Evolutionary conservation across 2,329 filamentous ascomycete genomes (phyloP).

Genomic region (Cyanodermella asteris): DNA sequence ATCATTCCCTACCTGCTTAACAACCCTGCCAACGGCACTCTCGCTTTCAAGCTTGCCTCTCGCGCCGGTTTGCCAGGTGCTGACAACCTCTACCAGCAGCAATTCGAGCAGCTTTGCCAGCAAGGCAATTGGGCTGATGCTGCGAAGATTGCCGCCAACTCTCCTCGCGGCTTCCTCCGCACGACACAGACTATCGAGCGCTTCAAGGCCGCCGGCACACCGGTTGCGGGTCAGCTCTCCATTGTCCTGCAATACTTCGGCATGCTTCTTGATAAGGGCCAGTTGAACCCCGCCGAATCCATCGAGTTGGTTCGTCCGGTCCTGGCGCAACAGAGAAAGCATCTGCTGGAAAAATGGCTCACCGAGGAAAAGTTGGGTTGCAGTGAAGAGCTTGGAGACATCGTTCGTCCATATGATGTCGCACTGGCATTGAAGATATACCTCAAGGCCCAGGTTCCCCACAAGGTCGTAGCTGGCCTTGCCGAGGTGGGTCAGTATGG

Average conservation of each 20-base stretch:
- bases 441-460: conserved; percentile 66
- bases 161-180: conserved; percentile 81
- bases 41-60: conserved; percentile 91
- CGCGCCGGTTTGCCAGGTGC: conserved; percentile 84
- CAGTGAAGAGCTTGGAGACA: conserved; percentile 89
- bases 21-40: conserved; percentile 79
- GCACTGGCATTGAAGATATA: conserved; percentile 77
- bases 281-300: conserved; percentile 79
- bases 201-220: conserved; percentile 73
- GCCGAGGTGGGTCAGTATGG: conserved; percentile 94
- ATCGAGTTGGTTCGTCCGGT: conserved; percentile 85
- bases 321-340: conserved; percentile 79
- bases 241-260: conserved; percentile 95
- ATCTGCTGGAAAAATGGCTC: conserved; percentile 94
- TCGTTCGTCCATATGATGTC: conserved; percentile 75
- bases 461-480: conserved; percentile 88
- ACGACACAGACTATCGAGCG: conserved; percentile 89
- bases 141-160: conserved; percentile 91
- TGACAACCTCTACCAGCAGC: conserved; percentile 76
- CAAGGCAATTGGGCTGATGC: conserved; percentile 67
- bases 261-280: conserved; percentile 86
- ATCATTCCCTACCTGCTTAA: conserved; percentile 89
- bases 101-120: conserved; percentile 73
- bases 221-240: conserved; percentile 68
- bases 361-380: conserved; percentile 87